Evolutionary conservation across 2,329 filamentous ascomycete species (phyloP).

Genomic region (Dothideomycetes sp.): DNA sequence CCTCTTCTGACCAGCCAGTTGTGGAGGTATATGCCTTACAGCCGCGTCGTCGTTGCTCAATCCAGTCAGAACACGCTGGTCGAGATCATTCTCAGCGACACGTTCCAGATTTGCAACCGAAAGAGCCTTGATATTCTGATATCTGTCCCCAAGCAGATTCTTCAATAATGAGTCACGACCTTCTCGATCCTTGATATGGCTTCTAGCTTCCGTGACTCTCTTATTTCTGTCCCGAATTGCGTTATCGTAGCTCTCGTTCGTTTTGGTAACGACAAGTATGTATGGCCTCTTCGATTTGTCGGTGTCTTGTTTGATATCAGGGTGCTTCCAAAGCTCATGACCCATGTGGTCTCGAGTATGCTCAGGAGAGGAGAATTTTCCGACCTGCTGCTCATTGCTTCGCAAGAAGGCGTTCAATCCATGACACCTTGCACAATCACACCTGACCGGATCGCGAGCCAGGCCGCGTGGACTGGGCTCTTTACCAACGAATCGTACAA

Average conservation of each 20-base stretch:
- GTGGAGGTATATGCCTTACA: not conserved
- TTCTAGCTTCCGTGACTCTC: not conserved
- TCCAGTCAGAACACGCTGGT: not conserved
- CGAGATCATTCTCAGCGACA: not conserved
- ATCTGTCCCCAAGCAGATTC: not conserved
- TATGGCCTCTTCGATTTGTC: not conserved
- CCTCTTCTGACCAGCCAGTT: not conserved
- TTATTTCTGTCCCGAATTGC: not conserved
- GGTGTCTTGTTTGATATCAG: not conserved
- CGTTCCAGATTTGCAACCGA: not conserved
- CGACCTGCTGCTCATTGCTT: not conserved
- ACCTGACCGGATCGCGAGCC: not conserved
- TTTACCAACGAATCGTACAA: not conserved
- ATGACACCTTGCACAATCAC: not conserved
- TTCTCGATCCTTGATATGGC: not conserved
- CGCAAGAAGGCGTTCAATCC: not conserved
- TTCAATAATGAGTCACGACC: not conserved
- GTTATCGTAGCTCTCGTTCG: not conserved
- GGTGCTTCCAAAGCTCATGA: too few species aligned
- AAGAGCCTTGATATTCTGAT: not conserved
- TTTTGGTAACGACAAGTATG: slow-evolving; percentile 2
- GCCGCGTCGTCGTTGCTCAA: not conserved
- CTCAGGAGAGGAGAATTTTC: too few species aligned
- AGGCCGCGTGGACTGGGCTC: not conserved
- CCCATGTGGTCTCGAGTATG: too few species aligned